Conservation (phyloP, 1,284 basidiomycete genomes). For the Fomitopsis palustris region DNA sequence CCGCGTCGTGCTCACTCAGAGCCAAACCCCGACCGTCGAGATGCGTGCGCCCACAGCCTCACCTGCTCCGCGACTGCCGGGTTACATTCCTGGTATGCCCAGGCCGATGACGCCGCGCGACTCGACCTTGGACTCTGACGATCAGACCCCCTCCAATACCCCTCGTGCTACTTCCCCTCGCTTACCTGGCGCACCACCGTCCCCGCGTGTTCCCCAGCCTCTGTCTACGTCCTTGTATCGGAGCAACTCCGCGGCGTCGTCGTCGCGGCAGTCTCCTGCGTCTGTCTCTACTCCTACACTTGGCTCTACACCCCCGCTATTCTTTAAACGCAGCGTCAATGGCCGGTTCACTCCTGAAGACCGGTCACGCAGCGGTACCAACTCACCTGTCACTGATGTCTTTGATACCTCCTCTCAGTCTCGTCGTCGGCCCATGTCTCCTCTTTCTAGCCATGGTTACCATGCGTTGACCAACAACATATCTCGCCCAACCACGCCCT, state of each 20-base stretch:
- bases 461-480: constrained; percentile 48
- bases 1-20: constrained; percentile 42
- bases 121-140: constrained; percentile 55
- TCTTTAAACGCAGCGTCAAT: constrained; percentile 56
- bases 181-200: constrained; percentile 30
- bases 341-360: constrained; percentile 60
- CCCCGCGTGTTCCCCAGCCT: constrained; percentile 29
- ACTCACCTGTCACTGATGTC: constrained; percentile 29
- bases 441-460: constrained; percentile 55
- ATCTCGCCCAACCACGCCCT: constrained; percentile 68
- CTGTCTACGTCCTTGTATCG: constrained; percentile 37
- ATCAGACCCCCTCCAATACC: constrained; percentile 68
- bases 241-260: constrained; percentile 52
- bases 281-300: constrained; percentile 44
- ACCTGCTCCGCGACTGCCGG: constrained; percentile 65
- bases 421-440: constrained; percentile 63
- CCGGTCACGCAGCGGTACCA: constrained; percentile 26
- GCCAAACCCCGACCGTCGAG: constrained; percentile 45
- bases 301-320: constrained; percentile 39
- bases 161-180: constrained; percentile 71
- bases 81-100: constrained; percentile 86
- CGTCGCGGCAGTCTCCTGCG: constrained; percentile 35
- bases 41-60: constrained; percentile 41
- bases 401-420: constrained; percentile 46
- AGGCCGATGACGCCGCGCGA: constrained; percentile 81